Evolutionary conservation across 208 protist species (phyloP).

Genomic region (Leishmania braziliensis): DNA sequence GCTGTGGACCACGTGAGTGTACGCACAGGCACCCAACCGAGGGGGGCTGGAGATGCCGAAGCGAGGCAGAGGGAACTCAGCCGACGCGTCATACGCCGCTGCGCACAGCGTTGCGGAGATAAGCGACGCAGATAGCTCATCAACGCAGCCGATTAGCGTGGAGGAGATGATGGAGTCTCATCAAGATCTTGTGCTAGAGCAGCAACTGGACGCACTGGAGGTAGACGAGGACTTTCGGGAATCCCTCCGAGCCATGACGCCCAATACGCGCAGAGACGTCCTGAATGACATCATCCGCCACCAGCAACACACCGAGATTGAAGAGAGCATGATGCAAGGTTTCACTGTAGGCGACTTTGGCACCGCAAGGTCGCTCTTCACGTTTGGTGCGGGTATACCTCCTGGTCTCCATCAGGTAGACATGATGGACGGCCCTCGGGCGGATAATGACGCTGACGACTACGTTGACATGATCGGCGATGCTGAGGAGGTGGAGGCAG

Average conservation of each 20-base stretch:
- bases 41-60: slow-evolving; percentile 28
- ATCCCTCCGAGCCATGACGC: slow-evolving; percentile 72
- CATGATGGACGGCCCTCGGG: not conserved
- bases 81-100: not conserved
- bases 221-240: slow-evolving; percentile 73
- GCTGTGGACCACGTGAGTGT: not conserved
- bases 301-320: slow-evolving; percentile 24
- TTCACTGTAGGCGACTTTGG: slow-evolving; percentile 1
- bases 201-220: slow-evolving; percentile 46
- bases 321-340: slow-evolving; percentile 8
- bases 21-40: not conserved
- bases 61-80: slow-evolving; percentile 11
- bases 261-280: slow-evolving; percentile 67
- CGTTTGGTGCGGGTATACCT: not conserved
- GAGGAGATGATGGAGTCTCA: slow-evolving; percentile 9
- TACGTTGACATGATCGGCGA: slow-evolving; percentile 12
- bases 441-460: not conserved
- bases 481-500: slow-evolving; percentile 16
- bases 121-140: slow-evolving; percentile 5
- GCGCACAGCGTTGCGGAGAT: slow-evolving; percentile 19
- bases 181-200: slow-evolving; percentile 50
- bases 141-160: not conserved
- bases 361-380: not conserved
- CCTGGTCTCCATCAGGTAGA: not conserved
- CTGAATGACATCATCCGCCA: slow-evolving; percentile 78